Evolutionary conservation across 257 asterid genomes (phyloP).

Genomic region (Penstemon newberryi): DNA sequence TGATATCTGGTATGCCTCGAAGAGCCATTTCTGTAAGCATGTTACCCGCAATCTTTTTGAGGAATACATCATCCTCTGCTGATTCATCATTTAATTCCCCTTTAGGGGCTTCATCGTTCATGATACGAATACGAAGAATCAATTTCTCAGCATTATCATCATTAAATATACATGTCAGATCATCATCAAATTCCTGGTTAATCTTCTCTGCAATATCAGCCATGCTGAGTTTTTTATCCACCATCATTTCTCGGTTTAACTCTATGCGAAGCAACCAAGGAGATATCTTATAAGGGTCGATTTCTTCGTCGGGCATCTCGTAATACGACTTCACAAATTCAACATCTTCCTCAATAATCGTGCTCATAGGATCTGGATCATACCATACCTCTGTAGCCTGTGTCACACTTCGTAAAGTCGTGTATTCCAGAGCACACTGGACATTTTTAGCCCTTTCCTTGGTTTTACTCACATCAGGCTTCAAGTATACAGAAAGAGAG

Average conservation of each 20-base stretch:
- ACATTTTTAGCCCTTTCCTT: slow-evolving; percentile 96
- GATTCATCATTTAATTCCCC: slow-evolving; percentile 85
- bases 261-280: slow-evolving; percentile 99
- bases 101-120: slow-evolving; percentile 98
- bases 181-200: slow-evolving; percentile 87
- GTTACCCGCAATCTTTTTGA: slow-evolving; percentile 93
- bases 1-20: slow-evolving; percentile 95
- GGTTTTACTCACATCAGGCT: slow-evolving; percentile 68
- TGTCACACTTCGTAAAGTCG: slow-evolving; percentile 92
- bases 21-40: slow-evolving; percentile 99
- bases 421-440: slow-evolving; percentile 95
- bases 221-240: slow-evolving; percentile 98
- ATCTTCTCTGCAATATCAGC: slow-evolving; percentile 99
- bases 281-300: slow-evolving; percentile 92
- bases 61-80: slow-evolving; percentile 97
- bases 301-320: slow-evolving; percentile 99
- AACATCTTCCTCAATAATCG: slow-evolving; percentile 85
- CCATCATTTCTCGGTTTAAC: slow-evolving; percentile 98
- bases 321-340: slow-evolving; percentile 92
- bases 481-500: slow-evolving; percentile 89
- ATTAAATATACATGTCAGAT: slow-evolving; percentile 86
- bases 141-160: slow-evolving; percentile 97
- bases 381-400: slow-evolving; percentile 99
- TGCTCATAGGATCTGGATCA: slow-evolving; percentile 94
- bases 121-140: slow-evolving; percentile 96